Evolutionary conservation across 106 monocot species (phyloP), one percentile per base, ranked within the genome.

Genomic region (Hemerocallis citrina): DNA sequence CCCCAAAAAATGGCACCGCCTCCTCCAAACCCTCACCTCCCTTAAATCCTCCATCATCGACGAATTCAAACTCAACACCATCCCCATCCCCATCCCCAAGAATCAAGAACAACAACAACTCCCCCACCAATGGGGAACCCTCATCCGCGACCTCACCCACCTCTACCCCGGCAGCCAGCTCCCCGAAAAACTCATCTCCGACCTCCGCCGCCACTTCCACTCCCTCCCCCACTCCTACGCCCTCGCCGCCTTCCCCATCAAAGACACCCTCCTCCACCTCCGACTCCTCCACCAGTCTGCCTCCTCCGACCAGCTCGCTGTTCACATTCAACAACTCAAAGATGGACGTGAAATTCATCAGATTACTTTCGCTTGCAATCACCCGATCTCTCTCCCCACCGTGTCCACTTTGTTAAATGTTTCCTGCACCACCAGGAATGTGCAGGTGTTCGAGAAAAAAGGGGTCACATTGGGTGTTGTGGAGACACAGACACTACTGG

Each of bases 361-460:
- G 65, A 55, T 95, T 39, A 87, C 83, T 7, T 95, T 95, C 62
- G 78, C 83, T 20, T 84, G 83, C 67, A 64, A 52, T 6, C 68
- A 81, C 0, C 64, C 86, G 21, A 67, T 95, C 20, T 95, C 95
- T 11, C 90, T 86, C 90, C 76, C 80, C 34, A 73, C 81, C 13
- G 70, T 95, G 47, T 83, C 90, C 5, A 76, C 68, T 1, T 73
- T 81, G 16, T 78, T 95, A 6, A 90, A 90, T 23, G 70, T 37
- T 75, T 72, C 16, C 58, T 68, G 61, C 63, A 90, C 61, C 66
- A 46, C 67, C 79, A 79, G 75, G 52, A 90, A 81, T 65, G 72
- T 95, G 59, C 90, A 95, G 76, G 81, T 89, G 58, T 95, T 89
- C 43, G 95, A 90, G 81, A 86, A 90, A 71, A 90, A 81, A 57